phyloP scores from a whole-genome alignment of 345 rosid species.

The Ceriops tagal region DNA sequence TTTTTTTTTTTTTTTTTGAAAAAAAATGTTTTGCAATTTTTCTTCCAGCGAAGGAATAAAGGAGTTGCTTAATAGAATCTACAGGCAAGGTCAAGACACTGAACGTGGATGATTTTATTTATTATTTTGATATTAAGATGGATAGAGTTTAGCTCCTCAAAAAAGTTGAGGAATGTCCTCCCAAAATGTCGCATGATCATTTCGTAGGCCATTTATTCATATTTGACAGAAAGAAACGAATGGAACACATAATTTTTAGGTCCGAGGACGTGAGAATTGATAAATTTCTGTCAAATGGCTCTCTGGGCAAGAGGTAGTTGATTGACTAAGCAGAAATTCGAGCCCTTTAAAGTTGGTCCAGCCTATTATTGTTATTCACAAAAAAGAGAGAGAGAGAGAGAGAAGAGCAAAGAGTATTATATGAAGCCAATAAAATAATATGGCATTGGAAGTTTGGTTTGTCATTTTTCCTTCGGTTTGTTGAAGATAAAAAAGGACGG shows the following conservation, averaged over 20 bases:
- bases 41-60: too few relatives aligned
- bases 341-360: conserved; percentile 21
- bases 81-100: too few relatives aligned
- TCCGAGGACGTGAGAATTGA: conserved; percentile 14
- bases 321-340: background rate
- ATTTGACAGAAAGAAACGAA: conserved; percentile 16
- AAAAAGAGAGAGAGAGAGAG: conserved; percentile 21
- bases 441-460: conserved; percentile 35
- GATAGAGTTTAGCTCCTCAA: too few relatives aligned
- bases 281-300: conserved; percentile 5
- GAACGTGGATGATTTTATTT: too few relatives aligned
- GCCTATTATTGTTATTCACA: background rate
- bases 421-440: conserved; percentile 7
- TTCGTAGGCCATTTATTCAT: conserved; percentile 9
- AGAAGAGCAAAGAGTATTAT: background rate
- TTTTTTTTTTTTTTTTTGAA: too few relatives aligned
- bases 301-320: background rate
- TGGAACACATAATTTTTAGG: conserved; percentile 32
- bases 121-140: too few relatives aligned
- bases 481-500: conserved; percentile 8
- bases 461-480: conserved; percentile 41
- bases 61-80: too few relatives aligned
- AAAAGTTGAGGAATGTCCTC: conserved; percentile 5
- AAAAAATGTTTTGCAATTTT: too few relatives aligned
- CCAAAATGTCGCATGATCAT: conserved; percentile 9